phyloP scores from a whole-genome alignment of 2,329 filamentous ascomycete species.

The Fusarium sp. region DNA sequence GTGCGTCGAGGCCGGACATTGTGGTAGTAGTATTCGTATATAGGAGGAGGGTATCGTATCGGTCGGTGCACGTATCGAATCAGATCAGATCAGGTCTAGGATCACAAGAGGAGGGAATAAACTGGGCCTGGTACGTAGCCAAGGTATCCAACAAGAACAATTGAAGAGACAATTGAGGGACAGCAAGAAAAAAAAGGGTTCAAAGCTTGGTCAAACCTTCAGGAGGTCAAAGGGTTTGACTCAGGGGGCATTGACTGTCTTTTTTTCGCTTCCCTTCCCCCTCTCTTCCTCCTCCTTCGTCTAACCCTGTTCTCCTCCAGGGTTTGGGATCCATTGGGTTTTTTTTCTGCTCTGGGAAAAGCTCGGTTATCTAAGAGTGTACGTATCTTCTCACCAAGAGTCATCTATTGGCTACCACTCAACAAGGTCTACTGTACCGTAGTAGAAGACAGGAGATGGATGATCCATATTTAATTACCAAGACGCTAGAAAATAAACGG shows the following conservation, averaged over 20 bases:
- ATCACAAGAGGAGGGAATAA: slow-evolving; percentile 16
- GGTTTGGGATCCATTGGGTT: not conserved
- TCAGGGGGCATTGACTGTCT: slow-evolving; percentile 11
- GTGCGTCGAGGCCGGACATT: slow-evolving; percentile 66
- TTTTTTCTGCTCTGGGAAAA: slow-evolving; percentile 30
- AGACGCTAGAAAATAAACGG: slow-evolving; percentile 35
- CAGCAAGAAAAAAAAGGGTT: slow-evolving; percentile 13
- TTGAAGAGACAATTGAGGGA: not conserved
- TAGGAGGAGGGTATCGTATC: slow-evolving; percentile 2
- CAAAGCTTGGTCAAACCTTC: slow-evolving; percentile 16
- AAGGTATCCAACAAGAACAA: slow-evolving; percentile 6
- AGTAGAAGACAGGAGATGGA: slow-evolving; percentile 20
- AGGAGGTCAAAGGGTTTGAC: slow-evolving; percentile 13
- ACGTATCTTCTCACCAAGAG: not conserved
- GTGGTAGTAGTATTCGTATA: not conserved
- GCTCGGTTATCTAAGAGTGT: slow-evolving; percentile 13
- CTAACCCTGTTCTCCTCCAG: not conserved
- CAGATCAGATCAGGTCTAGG: slow-evolving; percentile 5
- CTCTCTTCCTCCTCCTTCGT: not conserved
- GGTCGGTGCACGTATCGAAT: slow-evolving; percentile 8
- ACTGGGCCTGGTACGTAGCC: slow-evolving; percentile 28
- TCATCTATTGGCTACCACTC: not conserved
- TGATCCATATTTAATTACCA: slow-evolving; percentile 34
- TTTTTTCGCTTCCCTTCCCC: not conserved
- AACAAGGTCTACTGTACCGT: not conserved